Percentiles rank a stretch among this genome's conserved stretches.
phyloP scores from a whole-genome alignment of 768 basidiomycete genomes.

The Tulasnella sp. region DNA sequence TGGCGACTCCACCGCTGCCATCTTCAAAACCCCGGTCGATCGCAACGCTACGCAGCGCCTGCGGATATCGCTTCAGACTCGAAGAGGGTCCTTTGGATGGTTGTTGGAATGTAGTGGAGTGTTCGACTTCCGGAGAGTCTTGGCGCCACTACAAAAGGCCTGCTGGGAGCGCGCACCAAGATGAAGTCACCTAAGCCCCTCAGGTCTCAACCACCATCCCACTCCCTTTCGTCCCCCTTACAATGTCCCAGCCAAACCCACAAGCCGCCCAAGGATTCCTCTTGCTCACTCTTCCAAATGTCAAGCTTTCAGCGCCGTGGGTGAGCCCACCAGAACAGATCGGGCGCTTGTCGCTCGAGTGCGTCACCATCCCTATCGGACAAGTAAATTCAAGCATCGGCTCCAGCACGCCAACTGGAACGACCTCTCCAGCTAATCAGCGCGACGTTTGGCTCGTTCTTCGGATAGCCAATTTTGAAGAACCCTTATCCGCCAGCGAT shows the following conservation, averaged over 20 bases:
- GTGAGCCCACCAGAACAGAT: conserved; percentile 27
- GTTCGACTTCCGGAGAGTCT: neutral
- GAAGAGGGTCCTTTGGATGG: neutral
- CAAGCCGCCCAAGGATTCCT: conserved; percentile 38
- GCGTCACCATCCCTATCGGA: conserved; percentile 43
- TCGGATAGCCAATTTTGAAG: conserved; percentile 47
- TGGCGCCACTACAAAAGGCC: neutral
- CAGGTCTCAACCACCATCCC: neutral
- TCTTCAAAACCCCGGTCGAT: neutral
- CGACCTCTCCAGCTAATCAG: conserved; percentile 30
- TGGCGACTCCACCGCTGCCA: neutral
- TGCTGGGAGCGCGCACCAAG: neutral
- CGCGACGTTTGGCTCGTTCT: conserved; percentile 62
- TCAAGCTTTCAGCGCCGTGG: conserved; percentile 35
- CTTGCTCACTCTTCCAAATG: conserved; percentile 46
- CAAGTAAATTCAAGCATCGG: conserved; percentile 30
- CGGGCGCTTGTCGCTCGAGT: conserved; percentile 51
- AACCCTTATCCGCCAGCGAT: conserved; percentile 51
- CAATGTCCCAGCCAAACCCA: neutral
- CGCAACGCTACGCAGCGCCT: neutral
- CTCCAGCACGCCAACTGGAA: conserved; percentile 26
- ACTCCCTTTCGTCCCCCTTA: neutral
- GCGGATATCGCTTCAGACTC: neutral
- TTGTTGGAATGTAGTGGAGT: neutral
- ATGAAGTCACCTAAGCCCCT: neutral